phyloP scores from a whole-genome alignment of 306 rosid species.

The Citrullus amarus region DNA sequence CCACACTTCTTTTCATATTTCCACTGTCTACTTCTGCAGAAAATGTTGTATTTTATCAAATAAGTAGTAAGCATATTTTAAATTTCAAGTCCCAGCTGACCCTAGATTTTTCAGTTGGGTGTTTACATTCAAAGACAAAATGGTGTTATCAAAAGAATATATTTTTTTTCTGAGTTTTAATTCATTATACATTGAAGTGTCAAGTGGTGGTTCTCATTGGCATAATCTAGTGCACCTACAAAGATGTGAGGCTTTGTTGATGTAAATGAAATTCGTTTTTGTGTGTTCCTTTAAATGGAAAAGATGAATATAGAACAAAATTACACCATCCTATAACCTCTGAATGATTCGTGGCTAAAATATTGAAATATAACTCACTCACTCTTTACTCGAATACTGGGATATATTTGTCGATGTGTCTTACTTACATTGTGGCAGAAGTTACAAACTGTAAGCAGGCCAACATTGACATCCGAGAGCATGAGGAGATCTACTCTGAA shows the following conservation, averaged over 20 bases:
- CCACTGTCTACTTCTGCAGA: not conserved
- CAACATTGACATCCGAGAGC: slow-evolving; percentile 89
- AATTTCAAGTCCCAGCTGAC: not conserved
- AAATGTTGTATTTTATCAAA: not conserved
- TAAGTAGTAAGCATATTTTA: not conserved
- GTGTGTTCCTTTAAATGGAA: not conserved
- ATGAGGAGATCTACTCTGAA: slow-evolving; percentile 96
- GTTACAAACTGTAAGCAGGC: slow-evolving; percentile 98
- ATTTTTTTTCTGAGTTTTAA: not conserved
- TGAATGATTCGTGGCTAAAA: slow-evolving; percentile 4
- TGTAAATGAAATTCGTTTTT: not conserved
- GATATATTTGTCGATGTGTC: slow-evolving; percentile 86
- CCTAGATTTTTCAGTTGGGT: not conserved
- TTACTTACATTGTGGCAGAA: slow-evolving; percentile 99
- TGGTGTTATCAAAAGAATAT: not conserved
- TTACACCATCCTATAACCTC: not conserved
- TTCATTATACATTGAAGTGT: not conserved
- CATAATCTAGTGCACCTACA: not conserved
- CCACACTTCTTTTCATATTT: not conserved
- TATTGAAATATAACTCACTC: not conserved
- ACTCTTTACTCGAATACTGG: slow-evolving; percentile 24
- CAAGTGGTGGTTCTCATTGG: not conserved
- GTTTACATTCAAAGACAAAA: not conserved
- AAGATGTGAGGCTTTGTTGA: not conserved
- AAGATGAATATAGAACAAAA: not conserved